Base-by-base conservation (phyloP, 139 green algal genomes). In the Parachlorella kessleri region DNA sequence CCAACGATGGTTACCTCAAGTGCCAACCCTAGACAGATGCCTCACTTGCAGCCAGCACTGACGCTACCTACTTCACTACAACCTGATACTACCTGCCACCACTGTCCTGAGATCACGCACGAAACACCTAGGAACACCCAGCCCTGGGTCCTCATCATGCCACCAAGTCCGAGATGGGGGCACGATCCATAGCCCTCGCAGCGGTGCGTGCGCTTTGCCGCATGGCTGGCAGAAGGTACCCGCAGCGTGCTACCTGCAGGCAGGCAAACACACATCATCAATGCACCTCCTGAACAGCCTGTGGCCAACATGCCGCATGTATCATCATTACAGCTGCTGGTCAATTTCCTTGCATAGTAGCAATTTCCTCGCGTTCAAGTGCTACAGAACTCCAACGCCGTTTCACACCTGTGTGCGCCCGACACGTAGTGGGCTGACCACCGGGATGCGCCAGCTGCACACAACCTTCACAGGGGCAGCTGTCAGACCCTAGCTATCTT, bases 91-190 rank as follows among this genome's bases (percentile, higher is more conserved):
- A n/a, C n/a, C n/a, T n/a, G n/a, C n/a, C n/a, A n/a, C n/a, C n/a
- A n/a, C n/a, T n/a, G n/a, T n/a, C n/a, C n/a, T n/a, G n/a, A n/a
- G n/a, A n/a, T n/a, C n/a, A n/a, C n/a, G n/a, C n/a, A n/a, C n/a
- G n/a, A n/a, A n/a, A n/a, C n/a, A n/a, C n/a, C n/a, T n/a, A n/a
- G n/a, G n/a, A n/a, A n/a, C n/a, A n/a, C n/a, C n/a, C n/a, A 69
- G 63, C 63, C 63, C 63, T 33, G n/a, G n/a, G n/a, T 42, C 66
- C 32, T 72, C 6, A 3, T 63, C 63, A 82, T 1, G 66, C 30
- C 1, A 93, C 66, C 9, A 93, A 54, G 40, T 96, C 93, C 21
- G 90, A 89, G 73, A 97, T 93, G 42, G 92, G 92, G 39, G 78
- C 86, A 24, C 93, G 80, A 80, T 94, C 86, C 89, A 97, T 95